Evolutionary conservation across 805 yeast genomes (phyloP).

Genomic region (Starmera dryadoides): DNA sequence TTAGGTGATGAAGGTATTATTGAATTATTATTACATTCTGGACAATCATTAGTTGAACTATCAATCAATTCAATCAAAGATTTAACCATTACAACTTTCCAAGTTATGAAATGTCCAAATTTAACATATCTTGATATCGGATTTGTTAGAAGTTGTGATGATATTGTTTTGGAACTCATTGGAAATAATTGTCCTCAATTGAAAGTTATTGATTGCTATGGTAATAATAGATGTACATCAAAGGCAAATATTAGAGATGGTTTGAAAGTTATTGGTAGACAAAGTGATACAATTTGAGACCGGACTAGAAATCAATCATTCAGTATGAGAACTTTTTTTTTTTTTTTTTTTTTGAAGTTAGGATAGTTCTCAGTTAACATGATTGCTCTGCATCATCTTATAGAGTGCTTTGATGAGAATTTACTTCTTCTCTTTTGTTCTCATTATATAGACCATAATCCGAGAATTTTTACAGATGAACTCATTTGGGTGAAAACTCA

Average conservation of each 20-base stretch:
- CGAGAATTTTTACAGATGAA: too few relatives aligned
- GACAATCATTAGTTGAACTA: conserved; percentile 58
- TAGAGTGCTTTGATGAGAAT: too few relatives aligned
- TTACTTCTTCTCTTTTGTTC: too few relatives aligned
- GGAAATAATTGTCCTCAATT: conserved; percentile 56
- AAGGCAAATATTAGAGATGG: conserved; percentile 45
- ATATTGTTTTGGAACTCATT: conserved; percentile 51
- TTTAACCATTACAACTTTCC: conserved; percentile 44
- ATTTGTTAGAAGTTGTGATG: conserved; percentile 72
- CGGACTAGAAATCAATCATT: too few relatives aligned
- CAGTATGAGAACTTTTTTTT: too few relatives aligned
- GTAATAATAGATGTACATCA: conserved; percentile 61
- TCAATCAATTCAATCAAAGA: conserved; percentile 66
- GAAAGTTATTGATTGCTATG: conserved; percentile 70
- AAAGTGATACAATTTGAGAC: conserved; percentile 53
- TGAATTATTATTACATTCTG: conserved; percentile 56
- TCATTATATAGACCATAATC: too few relatives aligned
- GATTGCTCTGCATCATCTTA: too few relatives aligned
- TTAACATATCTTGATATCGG: conserved; percentile 70
- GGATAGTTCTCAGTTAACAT: too few relatives aligned
- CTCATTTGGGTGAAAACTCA: too few relatives aligned
- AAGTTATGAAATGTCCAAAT: conserved; percentile 45
- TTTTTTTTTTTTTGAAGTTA: too few relatives aligned
- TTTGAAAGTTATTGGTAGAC: conserved; percentile 65
- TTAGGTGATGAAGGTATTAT: conserved; percentile 57